A percentile compares a stretch with the other conserved stretches of the same genome.
phyloP scores from a whole-genome alignment of 495 filamentous ascomycete genomes.

The Penicillium silybi region DNA sequence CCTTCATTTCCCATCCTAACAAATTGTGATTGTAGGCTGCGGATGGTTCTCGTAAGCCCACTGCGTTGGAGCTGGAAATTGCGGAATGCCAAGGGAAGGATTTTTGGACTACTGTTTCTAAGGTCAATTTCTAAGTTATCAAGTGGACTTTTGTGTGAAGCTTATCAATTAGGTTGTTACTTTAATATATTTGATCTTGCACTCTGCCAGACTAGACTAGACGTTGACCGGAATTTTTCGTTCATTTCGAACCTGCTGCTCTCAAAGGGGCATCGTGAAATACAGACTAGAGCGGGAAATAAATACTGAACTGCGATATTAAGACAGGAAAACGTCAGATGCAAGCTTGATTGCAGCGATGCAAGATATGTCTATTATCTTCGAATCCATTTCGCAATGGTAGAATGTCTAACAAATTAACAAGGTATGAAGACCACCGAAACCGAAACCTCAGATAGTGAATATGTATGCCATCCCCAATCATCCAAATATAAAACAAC shows the following conservation, averaged over 20 bases:
- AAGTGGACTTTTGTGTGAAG: too few relatives aligned
- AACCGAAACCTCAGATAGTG: background rate
- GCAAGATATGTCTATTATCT: background rate
- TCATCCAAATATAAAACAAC: constrained; percentile 1
- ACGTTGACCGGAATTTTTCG: too few relatives aligned
- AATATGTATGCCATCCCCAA: background rate
- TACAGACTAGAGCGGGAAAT: too few relatives aligned
- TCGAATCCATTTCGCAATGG: background rate
- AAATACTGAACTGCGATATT: too few relatives aligned
- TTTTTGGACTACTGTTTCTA: constrained; percentile 76
- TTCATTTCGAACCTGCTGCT: too few relatives aligned
- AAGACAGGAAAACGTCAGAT: background rate
- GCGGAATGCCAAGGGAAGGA: constrained; percentile 76
- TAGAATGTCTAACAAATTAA: background rate
- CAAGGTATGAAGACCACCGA: background rate
- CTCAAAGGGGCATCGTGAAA: too few relatives aligned
- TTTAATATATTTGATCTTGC: too few relatives aligned
- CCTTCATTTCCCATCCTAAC: background rate
- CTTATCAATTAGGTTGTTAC: too few relatives aligned
- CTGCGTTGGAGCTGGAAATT: constrained; percentile 66
- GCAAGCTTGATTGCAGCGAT: background rate
- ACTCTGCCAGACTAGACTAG: too few relatives aligned
- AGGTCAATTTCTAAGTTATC: constrained; percentile 39
- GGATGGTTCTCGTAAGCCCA: constrained; percentile 79
- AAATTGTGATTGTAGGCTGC: constrained; percentile 31